phyloP scores from a whole-genome alignment of 768 basidiomycete genomes.

The Hygrocybe coccinea region DNA sequence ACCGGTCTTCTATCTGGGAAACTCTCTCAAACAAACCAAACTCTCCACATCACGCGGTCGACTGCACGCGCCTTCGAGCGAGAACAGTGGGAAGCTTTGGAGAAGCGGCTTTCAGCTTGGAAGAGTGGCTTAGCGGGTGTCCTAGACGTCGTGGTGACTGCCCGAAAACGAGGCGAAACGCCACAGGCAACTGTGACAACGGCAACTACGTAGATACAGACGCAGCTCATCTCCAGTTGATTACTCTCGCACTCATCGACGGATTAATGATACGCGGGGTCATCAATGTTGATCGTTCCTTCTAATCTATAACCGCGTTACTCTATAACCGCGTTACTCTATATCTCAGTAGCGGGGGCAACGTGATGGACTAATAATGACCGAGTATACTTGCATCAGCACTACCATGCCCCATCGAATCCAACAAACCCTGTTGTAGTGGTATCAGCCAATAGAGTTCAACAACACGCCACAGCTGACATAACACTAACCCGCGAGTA shows the following conservation, averaged over 20 bases:
- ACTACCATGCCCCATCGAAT: slow-evolving; percentile 82
- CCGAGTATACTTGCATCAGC: neutral
- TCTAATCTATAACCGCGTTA: neutral
- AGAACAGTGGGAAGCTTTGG: slow-evolving; percentile 75
- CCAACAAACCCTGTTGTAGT: slow-evolving; percentile 62
- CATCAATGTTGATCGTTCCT: neutral
- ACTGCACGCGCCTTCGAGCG: slow-evolving; percentile 71
- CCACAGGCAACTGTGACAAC: slow-evolving; percentile 29
- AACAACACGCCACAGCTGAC: neutral
- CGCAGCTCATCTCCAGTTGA: neutral
- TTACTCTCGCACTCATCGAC: neutral
- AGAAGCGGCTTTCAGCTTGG: slow-evolving; percentile 72
- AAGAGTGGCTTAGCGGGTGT: slow-evolving; percentile 66
- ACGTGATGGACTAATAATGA: neutral
- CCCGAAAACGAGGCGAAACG: slow-evolving; percentile 33
- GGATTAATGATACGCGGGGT: neutral
- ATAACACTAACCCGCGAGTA: slow-evolving; percentile 58
- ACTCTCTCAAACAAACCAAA: slow-evolving; percentile 75
- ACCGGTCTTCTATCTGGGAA: slow-evolving; percentile 74
- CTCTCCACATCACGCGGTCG: slow-evolving; percentile 66
- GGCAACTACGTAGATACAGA: slow-evolving; percentile 16
- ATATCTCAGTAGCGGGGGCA: neutral
- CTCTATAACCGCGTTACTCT: neutral
- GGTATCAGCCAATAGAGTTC: slow-evolving; percentile 2
- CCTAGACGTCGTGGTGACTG: slow-evolving; percentile 61